Percentiles rank a stretch among this genome's conserved stretches.
These are phyloP conservation scores for Sphaerulina vaccinii DNA, from an alignment of 2,329 filamentous ascomycete genomes.

Conservation along the genomic window DNA sequence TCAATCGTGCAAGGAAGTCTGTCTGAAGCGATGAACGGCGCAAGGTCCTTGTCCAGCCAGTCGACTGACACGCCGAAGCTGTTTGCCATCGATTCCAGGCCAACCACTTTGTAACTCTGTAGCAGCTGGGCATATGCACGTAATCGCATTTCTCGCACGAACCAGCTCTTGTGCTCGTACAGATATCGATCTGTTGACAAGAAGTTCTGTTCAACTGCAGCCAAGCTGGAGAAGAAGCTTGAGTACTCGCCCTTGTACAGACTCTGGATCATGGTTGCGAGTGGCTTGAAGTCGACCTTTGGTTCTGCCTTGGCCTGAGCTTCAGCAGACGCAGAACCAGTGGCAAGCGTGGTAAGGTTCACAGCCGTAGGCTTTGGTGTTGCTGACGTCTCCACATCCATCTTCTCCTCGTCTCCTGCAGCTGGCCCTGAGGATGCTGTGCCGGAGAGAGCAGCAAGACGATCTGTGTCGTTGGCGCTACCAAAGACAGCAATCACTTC, in stretches of 20 bases:
- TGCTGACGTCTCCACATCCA: conserved; percentile 46
- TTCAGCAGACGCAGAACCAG: conserved; percentile 48
- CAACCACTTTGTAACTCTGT: conserved; percentile 95
- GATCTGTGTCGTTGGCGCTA: conserved; percentile 71
- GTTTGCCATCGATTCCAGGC: conserved; percentile 93
- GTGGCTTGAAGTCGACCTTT: conserved; percentile 82
- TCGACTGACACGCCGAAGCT: conserved; percentile 97
- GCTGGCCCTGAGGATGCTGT: conserved; percentile 78
- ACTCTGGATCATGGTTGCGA: conserved; percentile 84
- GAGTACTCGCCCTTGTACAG: conserved; percentile 94
- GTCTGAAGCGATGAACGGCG: conserved; percentile 93
- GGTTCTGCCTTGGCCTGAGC: conserved; percentile 76
- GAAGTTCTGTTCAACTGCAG: conserved; percentile 89
- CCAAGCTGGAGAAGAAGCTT: conserved; percentile 86
- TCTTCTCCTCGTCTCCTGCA: conserved; percentile 68
- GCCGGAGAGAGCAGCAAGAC: conserved; percentile 76
- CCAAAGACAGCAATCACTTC: conserved; percentile 98
- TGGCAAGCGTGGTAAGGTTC: conserved; percentile 81
- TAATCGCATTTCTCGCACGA: conserved; percentile 96
- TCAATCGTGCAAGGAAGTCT: conserved; percentile 97
- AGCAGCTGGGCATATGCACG: conserved; percentile 95
- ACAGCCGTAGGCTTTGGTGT: conserved; percentile 64
- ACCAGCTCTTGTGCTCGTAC: conserved; percentile 94
- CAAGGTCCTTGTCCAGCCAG: conserved; percentile 91
- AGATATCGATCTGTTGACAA: conserved; percentile 91